Conservation (phyloP, 495 filamentous ascomycete species). For the Copromyces sp. region DNA sequence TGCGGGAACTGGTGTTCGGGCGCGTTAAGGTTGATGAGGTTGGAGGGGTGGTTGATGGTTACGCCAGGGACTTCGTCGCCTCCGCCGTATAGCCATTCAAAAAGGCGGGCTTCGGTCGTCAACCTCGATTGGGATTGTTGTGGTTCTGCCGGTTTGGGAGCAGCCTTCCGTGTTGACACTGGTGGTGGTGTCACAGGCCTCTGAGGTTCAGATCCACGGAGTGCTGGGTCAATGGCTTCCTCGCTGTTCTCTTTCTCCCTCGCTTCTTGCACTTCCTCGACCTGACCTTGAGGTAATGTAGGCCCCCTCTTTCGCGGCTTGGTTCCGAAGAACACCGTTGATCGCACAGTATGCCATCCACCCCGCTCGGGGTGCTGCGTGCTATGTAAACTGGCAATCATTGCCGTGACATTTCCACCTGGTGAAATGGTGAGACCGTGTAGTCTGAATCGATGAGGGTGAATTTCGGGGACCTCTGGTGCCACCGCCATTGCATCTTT, state of each 20-base stretch:
- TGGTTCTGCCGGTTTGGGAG: not conserved
- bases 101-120: conserved; percentile 33
- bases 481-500: conserved; percentile 12
- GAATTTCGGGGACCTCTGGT: conserved; percentile 24
- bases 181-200: not conserved
- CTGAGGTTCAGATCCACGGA: not conserved
- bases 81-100: conserved; percentile 40
- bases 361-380: conserved; percentile 30
- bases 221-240: not conserved
- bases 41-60: conserved; percentile 1
- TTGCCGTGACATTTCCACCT: conserved; percentile 32
- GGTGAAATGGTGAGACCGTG: conserved; percentile 35
- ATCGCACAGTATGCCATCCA: conserved; percentile 32
- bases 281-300: not conserved
- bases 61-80: conserved; percentile 32
- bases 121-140: conserved; percentile 2
- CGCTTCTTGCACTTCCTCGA: not conserved
- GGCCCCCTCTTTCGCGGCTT: conserved; percentile 4
- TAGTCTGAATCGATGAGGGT: conserved; percentile 34
- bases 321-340: conserved; percentile 30
- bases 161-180: not conserved
- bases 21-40: not conserved
- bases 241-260: not conserved
- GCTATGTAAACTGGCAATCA: conserved; percentile 29
- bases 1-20: conserved; percentile 1